A percentile compares a stretch with the other conserved stretches of the same genome.
Conservation (phyloP, 129 eudicot species). For the Flaveria ramosissima region DNA sequence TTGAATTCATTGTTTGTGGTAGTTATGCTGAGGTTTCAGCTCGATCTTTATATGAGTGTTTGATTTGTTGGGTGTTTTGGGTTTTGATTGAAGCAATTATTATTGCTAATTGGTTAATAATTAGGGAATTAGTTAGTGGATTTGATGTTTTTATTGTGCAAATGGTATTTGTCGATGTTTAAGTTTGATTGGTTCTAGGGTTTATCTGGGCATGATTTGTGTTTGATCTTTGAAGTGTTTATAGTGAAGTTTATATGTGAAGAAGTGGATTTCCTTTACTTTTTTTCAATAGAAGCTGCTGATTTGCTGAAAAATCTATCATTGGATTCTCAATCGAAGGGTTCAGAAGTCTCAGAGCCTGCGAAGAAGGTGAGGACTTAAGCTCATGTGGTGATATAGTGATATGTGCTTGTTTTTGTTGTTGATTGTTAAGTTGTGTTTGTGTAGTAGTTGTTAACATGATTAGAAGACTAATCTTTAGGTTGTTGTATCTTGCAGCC, state of each 20-base stretch:
- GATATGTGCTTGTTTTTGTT: neutral
- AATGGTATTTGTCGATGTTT: neutral
- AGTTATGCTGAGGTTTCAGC: neutral
- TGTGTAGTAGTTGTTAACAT: neutral
- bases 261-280: slow-evolving; percentile 35
- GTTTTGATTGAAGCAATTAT: neutral
- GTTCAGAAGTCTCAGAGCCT: slow-evolving; percentile 57
- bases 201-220: neutral
- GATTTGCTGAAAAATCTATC: slow-evolving; percentile 74
- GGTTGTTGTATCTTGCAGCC: slow-evolving; percentile 11
- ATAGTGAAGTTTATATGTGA: neutral
- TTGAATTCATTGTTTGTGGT: neutral
- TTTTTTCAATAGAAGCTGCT: slow-evolving; percentile 52
- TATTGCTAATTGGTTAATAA: neutral
- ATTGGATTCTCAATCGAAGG: slow-evolving; percentile 63
- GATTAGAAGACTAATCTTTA: neutral
- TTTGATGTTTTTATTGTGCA: neutral
- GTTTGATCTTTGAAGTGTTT: neutral
- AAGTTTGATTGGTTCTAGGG: neutral
- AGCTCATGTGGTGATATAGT: neutral
- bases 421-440: neutral
- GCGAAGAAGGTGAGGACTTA: slow-evolving; percentile 52
- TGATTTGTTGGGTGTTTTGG: neutral
- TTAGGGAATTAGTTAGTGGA: neutral
- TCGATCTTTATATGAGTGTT: neutral